A percentile compares a stretch with the other conserved stretches of the same genome.
These are phyloP conservation scores for Wickerhamomyces kurtzmanii DNA, from an alignment of 805 yeast genomes.

Conservation along the genomic window DNA sequence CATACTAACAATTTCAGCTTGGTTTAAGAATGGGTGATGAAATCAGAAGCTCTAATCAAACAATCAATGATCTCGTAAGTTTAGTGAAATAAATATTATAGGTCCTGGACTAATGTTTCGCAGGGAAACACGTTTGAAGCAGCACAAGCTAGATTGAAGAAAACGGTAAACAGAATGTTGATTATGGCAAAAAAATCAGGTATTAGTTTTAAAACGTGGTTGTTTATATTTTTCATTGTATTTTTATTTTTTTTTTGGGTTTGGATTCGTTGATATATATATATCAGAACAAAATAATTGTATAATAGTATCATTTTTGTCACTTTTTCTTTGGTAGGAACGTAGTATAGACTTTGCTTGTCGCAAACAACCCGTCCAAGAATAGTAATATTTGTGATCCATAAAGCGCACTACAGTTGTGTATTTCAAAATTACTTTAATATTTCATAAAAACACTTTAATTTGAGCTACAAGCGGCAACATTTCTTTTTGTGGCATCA, in stretches of 20 bases:
- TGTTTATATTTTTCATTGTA: conserved; percentile 35
- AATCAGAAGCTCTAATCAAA: conserved; percentile 40
- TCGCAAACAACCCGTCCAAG: too few relatives aligned
- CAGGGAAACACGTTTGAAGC: conserved; percentile 32
- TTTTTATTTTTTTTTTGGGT: conserved; percentile 41
- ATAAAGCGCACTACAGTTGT: too few relatives aligned
- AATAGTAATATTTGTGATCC: too few relatives aligned
- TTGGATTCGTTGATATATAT: conserved; percentile 21
- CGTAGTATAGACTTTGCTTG: too few relatives aligned
- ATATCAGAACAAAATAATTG: too few relatives aligned
- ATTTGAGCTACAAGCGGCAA: too few relatives aligned
- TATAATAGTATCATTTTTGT: too few relatives aligned
- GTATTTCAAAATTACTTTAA: too few relatives aligned
- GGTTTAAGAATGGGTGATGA: conserved; percentile 56
- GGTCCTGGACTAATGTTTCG: background rate
- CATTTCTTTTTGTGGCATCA: conserved; percentile 7
- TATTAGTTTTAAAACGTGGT: conserved; percentile 57
- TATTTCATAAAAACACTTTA: too few relatives aligned
- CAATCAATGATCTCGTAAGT: conserved; percentile 27
- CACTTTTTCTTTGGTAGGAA: too few relatives aligned
- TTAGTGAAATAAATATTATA: too few relatives aligned
- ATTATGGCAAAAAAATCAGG: conserved; percentile 56
- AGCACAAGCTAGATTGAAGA: conserved; percentile 35
- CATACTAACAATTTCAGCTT: conserved; percentile 16
- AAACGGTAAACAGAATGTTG: conserved; percentile 47